Percentiles rank a stretch among this genome's conserved stretches.
These are phyloP conservation scores for Perkinsus marinus DNA, from an alignment of 169 alveolate species.

Conservation along the genomic window DNA sequence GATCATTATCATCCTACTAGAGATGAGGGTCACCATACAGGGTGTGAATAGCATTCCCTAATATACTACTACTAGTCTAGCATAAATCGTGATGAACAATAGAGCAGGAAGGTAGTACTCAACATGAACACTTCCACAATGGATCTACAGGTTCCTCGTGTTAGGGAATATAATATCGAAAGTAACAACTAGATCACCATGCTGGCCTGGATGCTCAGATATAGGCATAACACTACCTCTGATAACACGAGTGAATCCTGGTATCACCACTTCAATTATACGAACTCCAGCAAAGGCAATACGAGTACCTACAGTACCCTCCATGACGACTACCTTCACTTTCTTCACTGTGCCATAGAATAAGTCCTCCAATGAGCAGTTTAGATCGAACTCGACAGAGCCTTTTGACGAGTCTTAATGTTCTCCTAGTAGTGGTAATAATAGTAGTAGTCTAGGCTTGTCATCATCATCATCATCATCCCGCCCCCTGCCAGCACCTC, in stretches of 20 bases:
- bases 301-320: conserved; percentile 16
- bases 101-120: too few species aligned
- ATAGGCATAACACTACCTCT: conserved; percentile 35
- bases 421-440: too few species aligned
- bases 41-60: too few species aligned
- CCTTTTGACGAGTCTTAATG: neutral
- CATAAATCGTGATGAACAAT: too few species aligned
- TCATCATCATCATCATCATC: too few species aligned
- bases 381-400: neutral
- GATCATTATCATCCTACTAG: too few species aligned
- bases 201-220: conserved; percentile 22
- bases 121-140: too few species aligned
- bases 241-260: conserved; percentile 6
- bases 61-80: too few species aligned
- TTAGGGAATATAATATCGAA: conserved; percentile 31
- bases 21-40: too few species aligned
- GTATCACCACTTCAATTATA: neutral
- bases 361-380: conserved; percentile 17
- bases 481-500: neutral
- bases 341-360: conserved; percentile 24
- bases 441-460: too few species aligned
- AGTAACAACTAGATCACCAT: conserved; percentile 26
- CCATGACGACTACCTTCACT: conserved; percentile 6
- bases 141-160: too few species aligned
- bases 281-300: conserved; percentile 19